A percentile compares a stretch with the other conserved stretches of the same genome.
phyloP scores from a whole-genome alignment of 2,329 filamentous ascomycete genomes.

The Claviceps sp. region DNA sequence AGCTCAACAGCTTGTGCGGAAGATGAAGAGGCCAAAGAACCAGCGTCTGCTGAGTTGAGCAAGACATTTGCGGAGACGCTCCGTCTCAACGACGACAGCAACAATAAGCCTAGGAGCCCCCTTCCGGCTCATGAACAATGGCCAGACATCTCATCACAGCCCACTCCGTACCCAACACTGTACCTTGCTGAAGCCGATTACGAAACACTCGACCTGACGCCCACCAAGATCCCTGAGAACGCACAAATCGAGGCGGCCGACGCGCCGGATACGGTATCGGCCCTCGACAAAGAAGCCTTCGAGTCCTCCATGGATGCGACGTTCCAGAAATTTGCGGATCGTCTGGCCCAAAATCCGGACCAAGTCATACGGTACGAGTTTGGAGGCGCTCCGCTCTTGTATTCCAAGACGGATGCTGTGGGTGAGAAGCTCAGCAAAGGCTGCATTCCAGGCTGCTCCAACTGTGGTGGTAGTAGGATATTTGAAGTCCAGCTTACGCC shows the following conservation, averaged over 20 bases:
- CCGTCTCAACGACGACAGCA: conserved; percentile 46
- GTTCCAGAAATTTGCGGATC: conserved; percentile 70
- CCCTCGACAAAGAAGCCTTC: conserved; percentile 56
- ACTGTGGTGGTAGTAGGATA: conserved; percentile 60
- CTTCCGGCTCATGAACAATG: conserved; percentile 50
- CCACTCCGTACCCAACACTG: conserved; percentile 58
- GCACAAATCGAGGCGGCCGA: conserved; percentile 28
- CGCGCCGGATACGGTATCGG: conserved; percentile 22
- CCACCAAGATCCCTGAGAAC: conserved; percentile 35
- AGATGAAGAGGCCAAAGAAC: conserved; percentile 8
- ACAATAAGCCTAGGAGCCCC: conserved; percentile 13
- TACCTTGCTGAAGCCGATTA: conserved; percentile 83
- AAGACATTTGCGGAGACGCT: conserved; percentile 64
- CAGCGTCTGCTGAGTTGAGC: conserved; percentile 26
- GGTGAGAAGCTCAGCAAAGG: conserved; percentile 45
- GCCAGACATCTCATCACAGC: conserved; percentile 54
- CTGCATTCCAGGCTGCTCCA: conserved; percentile 60
- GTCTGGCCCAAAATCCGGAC: conserved; percentile 67
- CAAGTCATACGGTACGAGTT: conserved; percentile 76
- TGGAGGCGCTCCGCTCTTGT: conserved; percentile 59
- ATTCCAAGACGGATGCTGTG: conserved; percentile 62
- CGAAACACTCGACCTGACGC: conserved; percentile 61
- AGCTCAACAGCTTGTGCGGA: background rate
- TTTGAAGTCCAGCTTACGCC: conserved; percentile 93
- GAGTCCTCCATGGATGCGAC: conserved; percentile 62